These are phyloP conservation scores for Craspedostauros australis DNA, from an alignment of 108 stramenopile genomes.

Conservation along the genomic window DNA sequence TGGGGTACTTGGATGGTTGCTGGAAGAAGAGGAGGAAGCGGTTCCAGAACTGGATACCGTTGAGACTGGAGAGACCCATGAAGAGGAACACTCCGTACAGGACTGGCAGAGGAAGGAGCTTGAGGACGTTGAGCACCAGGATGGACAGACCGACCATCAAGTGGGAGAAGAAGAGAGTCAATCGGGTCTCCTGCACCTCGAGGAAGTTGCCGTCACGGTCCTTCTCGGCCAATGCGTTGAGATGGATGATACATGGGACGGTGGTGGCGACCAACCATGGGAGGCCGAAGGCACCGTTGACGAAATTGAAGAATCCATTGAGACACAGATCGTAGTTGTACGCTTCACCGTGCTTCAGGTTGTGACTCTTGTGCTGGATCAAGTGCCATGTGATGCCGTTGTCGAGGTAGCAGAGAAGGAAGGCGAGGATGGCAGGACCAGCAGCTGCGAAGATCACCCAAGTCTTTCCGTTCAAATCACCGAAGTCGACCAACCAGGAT, in stretches of 20 bases:
- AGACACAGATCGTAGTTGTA: conserved; percentile 39
- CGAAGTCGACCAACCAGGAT: conserved; percentile 38
- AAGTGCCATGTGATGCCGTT: conserved; percentile 48
- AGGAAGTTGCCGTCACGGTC: conserved; percentile 21
- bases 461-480: conserved; percentile 40
- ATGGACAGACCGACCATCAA: conserved; percentile 17
- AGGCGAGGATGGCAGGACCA: conserved; percentile 44
- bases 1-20: conserved; percentile 29
- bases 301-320: conserved; percentile 23
- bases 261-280: conserved; percentile 48
- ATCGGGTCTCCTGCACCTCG: conserved; percentile 34
- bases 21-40: conserved; percentile 45
- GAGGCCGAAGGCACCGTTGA: conserved; percentile 33
- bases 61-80: conserved; percentile 36
- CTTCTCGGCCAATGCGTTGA: conserved; percentile 31
- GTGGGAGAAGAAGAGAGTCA: conserved; percentile 28
- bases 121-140: conserved; percentile 11
- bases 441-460: conserved; percentile 42
- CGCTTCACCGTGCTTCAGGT: conserved; percentile 37
- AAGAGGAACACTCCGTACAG: conserved; percentile 44
- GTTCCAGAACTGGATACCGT: conserved; percentile 39
- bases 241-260: conserved; percentile 35
- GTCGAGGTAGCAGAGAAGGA: conserved; percentile 43
- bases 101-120: conserved; percentile 36
- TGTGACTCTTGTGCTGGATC: conserved; percentile 26